These are phyloP conservation scores for Cynanchum wilfordii DNA, from an alignment of 257 asterid species.

Conservation along the genomic window DNA sequence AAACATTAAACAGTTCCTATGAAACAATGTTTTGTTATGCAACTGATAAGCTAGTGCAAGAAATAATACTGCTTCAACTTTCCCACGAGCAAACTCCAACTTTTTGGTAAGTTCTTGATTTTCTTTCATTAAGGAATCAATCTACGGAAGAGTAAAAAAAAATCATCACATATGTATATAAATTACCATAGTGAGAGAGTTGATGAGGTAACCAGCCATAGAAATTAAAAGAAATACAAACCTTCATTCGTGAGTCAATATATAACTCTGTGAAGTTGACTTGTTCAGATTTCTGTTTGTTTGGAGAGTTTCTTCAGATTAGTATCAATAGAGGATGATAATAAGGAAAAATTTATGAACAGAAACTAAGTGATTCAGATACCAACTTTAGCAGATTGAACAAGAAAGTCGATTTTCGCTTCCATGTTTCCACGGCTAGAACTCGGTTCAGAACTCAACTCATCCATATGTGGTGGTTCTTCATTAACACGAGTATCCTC, in stretches of 20 bases:
- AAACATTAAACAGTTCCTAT: neutral
- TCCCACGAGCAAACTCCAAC: conserved; percentile 24
- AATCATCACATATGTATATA: neutral
- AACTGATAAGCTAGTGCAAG: neutral
- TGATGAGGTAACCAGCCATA: neutral
- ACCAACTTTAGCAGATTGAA: conserved; percentile 34
- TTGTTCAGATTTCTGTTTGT: conserved; percentile 17
- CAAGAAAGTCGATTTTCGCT: conserved; percentile 37
- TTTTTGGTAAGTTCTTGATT: conserved; percentile 14
- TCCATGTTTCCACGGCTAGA: conserved; percentile 6
- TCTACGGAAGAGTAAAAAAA: conserved; percentile 4
- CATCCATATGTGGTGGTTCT: neutral
- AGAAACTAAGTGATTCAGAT: neutral
- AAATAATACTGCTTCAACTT: conserved; percentile 22
- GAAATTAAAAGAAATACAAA: conserved; percentile 9
- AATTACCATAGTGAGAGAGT: neutral
- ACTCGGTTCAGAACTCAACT: neutral
- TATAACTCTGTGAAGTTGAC: conserved; percentile 37
- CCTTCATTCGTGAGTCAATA: conserved; percentile 42
- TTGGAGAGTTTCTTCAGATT: neutral
- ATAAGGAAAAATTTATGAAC: neutral
- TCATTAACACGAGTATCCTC: conserved; percentile 3
- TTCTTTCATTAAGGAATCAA: conserved; percentile 16
- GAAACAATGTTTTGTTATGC: too few relatives aligned
- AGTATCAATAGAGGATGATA: neutral